Base-by-base conservation (phyloP, 129 eudicot species). In the Oenanthe sinensis region DNA sequence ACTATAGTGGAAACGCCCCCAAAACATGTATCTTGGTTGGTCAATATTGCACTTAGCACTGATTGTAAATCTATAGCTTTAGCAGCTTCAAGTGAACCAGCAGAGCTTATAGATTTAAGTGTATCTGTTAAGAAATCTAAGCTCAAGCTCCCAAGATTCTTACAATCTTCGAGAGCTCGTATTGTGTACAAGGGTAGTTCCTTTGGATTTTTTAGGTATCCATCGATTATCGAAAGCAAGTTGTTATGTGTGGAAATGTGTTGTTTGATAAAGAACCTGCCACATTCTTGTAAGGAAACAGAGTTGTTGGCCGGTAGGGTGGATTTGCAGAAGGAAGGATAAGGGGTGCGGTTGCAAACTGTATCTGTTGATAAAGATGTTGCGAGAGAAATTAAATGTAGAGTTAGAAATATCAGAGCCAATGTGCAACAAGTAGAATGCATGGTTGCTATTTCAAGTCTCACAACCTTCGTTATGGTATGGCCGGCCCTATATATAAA, bases 11-110 rank as follows among this genome's bases (percentile, higher is more conserved):
- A 44, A 58, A 85, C 50, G 19, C 88, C 86, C 11, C 80, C 88
- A 14, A 48, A 82, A 71, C 88, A 85, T 46, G 88, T 85, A 33
- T 82, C 71, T 14, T 82, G 82, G 60, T 85, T 85, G 45, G 88
- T 85, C 9, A 82, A 4, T 12, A 63, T 71, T 12, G 85, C 86
- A 65, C 88, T 82, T 24, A 85, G 88, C 79, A 75, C 28, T 10
- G 88, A 79, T 20, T 79, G 81, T 37, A 71, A 13, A 44, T 79
- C 77, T 12, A 47, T 47, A 1, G 81, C 81, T 72, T 82, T 33
- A 5, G 42, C 3, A 1, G 42, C 37, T 4, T 6, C 68, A 46
- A 80, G 76, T 55, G 71, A 6, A 28, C 54, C 40, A 8, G 77
- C 73, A 7, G 77, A 20, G 22, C 28, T 44, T 12, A 79, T 16